These are phyloP conservation scores for Tylopilus sp. DNA, from an alignment of 768 basidiomycete genomes.

Conservation along the genomic window DNA sequence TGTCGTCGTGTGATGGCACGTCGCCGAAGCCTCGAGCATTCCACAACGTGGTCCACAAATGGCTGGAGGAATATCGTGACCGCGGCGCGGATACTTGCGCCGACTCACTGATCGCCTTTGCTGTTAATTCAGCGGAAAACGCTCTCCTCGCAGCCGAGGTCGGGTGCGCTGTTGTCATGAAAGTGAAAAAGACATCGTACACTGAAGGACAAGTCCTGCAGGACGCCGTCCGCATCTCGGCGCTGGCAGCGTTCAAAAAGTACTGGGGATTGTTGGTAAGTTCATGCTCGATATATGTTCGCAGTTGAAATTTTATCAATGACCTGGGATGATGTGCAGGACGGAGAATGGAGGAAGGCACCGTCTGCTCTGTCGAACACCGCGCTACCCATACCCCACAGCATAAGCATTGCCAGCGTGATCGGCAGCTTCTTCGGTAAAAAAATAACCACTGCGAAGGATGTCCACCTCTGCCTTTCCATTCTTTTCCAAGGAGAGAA, in stretches of 20 bases:
- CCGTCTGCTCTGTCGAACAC: background rate
- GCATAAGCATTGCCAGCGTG: constrained; percentile 31
- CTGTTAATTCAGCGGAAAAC: constrained; percentile 6
- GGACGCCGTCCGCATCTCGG: constrained; percentile 8
- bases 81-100: constrained; percentile 14
- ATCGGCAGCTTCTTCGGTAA: constrained; percentile 31
- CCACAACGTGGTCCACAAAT: constrained; percentile 12
- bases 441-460: constrained; percentile 22
- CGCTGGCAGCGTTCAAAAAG: constrained; percentile 14
- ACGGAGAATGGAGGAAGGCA: constrained; percentile 8
- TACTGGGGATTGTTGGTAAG: constrained; percentile 16
- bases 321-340: constrained; percentile 6
- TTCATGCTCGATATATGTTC: background rate
- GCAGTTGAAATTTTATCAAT: background rate
- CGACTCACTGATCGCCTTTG: constrained; percentile 18
- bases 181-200: constrained; percentile 5
- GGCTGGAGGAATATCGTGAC: constrained; percentile 21
- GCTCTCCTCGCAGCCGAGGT: constrained; percentile 16
- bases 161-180: constrained; percentile 8
- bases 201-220: constrained; percentile 13
- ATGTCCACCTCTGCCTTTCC: constrained; percentile 30
- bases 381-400: constrained; percentile 11
- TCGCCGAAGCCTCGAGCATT: constrained; percentile 11
- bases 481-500: constrained; percentile 20
- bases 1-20: background rate